phyloP scores from a whole-genome alignment of 139 green algal species.

The Desmodesmus armatus region DNA sequence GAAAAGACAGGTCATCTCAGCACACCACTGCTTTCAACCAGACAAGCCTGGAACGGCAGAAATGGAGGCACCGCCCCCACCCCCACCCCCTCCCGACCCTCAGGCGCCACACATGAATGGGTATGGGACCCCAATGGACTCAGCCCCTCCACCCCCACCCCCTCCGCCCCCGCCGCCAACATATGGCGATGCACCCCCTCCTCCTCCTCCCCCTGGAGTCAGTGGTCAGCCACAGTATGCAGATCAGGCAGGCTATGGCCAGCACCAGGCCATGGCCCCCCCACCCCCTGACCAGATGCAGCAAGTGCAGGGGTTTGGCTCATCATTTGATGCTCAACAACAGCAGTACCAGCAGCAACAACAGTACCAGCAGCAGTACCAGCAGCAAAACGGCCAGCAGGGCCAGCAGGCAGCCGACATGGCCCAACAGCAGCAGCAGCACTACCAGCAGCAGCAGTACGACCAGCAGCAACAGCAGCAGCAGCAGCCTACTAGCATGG shows the following conservation, averaged over 20 bases:
- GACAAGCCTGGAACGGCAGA: background rate
- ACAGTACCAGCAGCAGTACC: background rate
- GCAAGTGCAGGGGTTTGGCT: too few relatives aligned
- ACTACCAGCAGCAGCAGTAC: background rate
- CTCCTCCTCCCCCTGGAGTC: constrained; percentile 7
- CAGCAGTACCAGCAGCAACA: background rate
- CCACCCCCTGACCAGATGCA: background rate
- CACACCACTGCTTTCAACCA: too few relatives aligned
- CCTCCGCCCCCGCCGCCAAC: background rate
- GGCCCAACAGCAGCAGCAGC: constrained; percentile 2
- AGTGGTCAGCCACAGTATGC: background rate
- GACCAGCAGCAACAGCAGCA: constrained; percentile 12
- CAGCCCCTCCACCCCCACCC: constrained; percentile 9
- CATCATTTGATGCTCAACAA: background rate
- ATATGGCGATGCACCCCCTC: background rate
- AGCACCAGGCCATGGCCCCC: background rate
- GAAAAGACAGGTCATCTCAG: too few relatives aligned
- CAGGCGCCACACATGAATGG: background rate
- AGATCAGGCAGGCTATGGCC: background rate
- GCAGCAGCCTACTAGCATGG: constrained; percentile 43
- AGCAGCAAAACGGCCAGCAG: background rate
- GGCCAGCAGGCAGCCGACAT: too few relatives aligned
- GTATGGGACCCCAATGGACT: background rate
- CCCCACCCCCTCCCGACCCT: background rate
- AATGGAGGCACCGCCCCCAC: constrained; percentile 1